phyloP scores from a whole-genome alignment of 1,284 basidiomycete species.

The Cystobasidiaceae sp. region DNA sequence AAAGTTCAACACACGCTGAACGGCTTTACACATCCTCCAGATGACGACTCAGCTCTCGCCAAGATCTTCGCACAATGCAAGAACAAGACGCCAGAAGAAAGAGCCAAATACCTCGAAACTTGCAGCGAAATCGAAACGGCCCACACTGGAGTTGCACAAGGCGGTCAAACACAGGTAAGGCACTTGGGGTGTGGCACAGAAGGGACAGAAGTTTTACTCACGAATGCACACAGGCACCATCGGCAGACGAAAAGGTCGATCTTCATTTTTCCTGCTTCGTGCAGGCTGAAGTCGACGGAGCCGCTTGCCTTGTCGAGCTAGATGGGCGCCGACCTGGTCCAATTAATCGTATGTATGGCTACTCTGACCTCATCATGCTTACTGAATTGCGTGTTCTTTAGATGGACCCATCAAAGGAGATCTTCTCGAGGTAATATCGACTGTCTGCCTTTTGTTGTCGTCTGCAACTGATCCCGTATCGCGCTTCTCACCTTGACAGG shows the following conservation, averaged over 20 bases:
- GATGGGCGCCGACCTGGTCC: conserved; percentile 28
- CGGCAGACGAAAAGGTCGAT: conserved; percentile 13
- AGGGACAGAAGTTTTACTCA: neutral
- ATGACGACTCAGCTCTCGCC: conserved; percentile 1
- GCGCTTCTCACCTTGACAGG: too few species aligned
- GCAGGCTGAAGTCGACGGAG: neutral
- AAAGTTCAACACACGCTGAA: too few species aligned
- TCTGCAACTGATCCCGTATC: neutral
- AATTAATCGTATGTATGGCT: conserved; percentile 8
- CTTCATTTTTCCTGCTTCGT: conserved; percentile 32
- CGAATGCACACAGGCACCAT: conserved; percentile 3
- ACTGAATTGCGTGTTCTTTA: neutral
- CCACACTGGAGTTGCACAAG: conserved; percentile 20
- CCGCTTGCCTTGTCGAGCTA: conserved; percentile 26
- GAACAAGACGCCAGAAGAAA: conserved; percentile 10
- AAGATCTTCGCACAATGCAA: conserved; percentile 24
- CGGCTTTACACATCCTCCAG: too few species aligned
- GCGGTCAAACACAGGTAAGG: conserved; percentile 8
- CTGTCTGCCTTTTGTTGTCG: neutral
- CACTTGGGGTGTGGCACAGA: neutral
- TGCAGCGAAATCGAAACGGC: conserved; percentile 25
- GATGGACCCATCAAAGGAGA: conserved; percentile 23
- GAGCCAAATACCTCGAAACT: conserved; percentile 27
- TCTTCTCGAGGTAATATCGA: conserved; percentile 14
- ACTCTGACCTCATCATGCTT: neutral